Conservation (phyloP, 2,329 filamentous ascomycete species). For the Penicillium sp. region DNA sequence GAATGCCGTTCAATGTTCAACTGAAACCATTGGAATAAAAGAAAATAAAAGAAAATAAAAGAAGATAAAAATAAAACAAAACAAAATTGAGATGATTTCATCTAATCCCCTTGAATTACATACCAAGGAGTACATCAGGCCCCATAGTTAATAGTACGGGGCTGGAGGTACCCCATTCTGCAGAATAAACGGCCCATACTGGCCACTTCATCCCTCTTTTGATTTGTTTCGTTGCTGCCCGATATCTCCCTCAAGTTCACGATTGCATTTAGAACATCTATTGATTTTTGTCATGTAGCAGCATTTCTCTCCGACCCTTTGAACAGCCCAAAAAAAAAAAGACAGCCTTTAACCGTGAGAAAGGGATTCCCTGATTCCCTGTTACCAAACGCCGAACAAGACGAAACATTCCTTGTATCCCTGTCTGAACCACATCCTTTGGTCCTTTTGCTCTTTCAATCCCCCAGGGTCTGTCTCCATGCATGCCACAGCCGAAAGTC, state of each 20-base stretch:
- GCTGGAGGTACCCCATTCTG: slow-evolving; percentile 21
- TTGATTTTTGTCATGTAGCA: slow-evolving; percentile 21
- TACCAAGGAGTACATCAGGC: slow-evolving; percentile 21
- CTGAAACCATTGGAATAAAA: background rate
- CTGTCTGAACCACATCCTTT: slow-evolving; percentile 20
- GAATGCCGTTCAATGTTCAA: background rate
- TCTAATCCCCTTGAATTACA: slow-evolving; percentile 26
- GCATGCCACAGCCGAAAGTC: slow-evolving; percentile 38
- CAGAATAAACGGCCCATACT: slow-evolving; percentile 17
- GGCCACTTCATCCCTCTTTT: slow-evolving; percentile 26
- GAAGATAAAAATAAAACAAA: background rate
- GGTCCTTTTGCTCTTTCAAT: slow-evolving; percentile 13
- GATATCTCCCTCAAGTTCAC: slow-evolving; percentile 7
- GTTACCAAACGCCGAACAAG: slow-evolving; percentile 17
- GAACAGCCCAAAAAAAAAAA: slow-evolving; percentile 4
- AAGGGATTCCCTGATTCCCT: slow-evolving; percentile 15
- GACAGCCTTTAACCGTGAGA: slow-evolving; percentile 17
- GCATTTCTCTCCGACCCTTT: slow-evolving; percentile 5
- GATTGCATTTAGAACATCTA: background rate
- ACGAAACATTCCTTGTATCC: slow-evolving; percentile 29
- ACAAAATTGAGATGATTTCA: slow-evolving; percentile 15
- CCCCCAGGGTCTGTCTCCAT: slow-evolving; percentile 33
- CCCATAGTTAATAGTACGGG: slow-evolving; percentile 18
- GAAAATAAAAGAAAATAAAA: background rate
- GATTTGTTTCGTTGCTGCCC: slow-evolving; percentile 25